Base-by-base conservation (phyloP, 2,329 filamentous ascomycete genomes). In the Chaetomiaceae sp. region DNA sequence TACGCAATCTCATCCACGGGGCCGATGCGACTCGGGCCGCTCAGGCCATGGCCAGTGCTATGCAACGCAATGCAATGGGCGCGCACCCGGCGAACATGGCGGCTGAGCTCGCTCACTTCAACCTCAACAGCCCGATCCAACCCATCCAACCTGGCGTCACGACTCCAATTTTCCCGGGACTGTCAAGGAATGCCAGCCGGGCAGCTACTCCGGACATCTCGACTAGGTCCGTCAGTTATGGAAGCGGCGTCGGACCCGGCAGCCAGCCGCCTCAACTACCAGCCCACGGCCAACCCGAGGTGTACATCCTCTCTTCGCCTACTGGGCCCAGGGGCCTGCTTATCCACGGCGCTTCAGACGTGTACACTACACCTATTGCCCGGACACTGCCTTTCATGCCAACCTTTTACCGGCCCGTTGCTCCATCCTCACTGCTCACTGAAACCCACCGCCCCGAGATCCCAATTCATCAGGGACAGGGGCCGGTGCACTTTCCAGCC, bases 251-350 rank as follows among this genome's bases (percentile, higher is more conserved):
- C n/a, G 48, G 41, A 1, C 34, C 42, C 40, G 16, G 40, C 33
- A 36, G 8, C 29, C 14, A 23, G 23, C 36, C 33, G 10, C 13
- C 46, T 29, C 50, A 37, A 30, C 16, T 36, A 11, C 53, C 38
- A 25, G 18, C 55, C 13, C 43, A 65, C 16, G 64, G 64, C 29
- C 68, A 69, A 21, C 71, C 75, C 0, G 76, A 81, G 54, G 78
- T 84, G 2, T 85, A 84, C 58, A 77, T 86, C 21, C 64, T 86
- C 6, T 79, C 75, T 14, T 85, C 82, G 0, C 81, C 82, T 0
- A 72, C 73, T 37, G 82, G 82, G 0, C 82, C 82, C 1, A 75
- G 76, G 18, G 82, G 75, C 5, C 66, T 86, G 1, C 65, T 86
- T 6, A 68, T 85, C 36, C 81, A 78, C 59, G 73, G 75, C 38